Evolutionary conservation across 2,329 filamentous ascomycete species (phyloP).

Genomic region (Fusarium subtropicale): DNA sequence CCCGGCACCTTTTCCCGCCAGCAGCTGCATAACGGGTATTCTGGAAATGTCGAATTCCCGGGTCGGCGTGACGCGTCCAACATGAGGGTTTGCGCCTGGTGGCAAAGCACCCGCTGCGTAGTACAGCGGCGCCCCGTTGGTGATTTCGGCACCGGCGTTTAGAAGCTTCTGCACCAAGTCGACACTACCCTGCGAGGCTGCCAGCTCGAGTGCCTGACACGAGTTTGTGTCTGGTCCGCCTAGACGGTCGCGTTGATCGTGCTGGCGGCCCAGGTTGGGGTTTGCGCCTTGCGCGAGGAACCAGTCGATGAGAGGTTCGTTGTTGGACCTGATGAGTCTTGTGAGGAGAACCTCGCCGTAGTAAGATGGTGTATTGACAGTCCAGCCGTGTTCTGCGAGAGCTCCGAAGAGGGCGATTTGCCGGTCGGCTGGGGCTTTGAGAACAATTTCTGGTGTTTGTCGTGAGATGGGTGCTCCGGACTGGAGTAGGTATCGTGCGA

Average conservation of each 20-base stretch:
- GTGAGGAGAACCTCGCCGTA: slow-evolving; percentile 24
- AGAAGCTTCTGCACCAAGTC: slow-evolving; percentile 30
- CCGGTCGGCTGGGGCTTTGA: slow-evolving; percentile 11
- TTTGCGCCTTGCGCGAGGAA: slow-evolving; percentile 38
- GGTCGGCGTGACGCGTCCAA: background rate
- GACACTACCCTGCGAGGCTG: slow-evolving; percentile 6
- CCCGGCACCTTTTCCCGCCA: slow-evolving; percentile 26
- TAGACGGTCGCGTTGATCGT: background rate
- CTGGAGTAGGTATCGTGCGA: slow-evolving; percentile 12
- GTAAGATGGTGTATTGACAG: slow-evolving; percentile 6
- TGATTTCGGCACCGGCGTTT: slow-evolving; percentile 22
- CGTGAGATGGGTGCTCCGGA: slow-evolving; percentile 29
- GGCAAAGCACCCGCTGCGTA: slow-evolving; percentile 26
- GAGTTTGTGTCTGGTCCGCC: slow-evolving; percentile 12
- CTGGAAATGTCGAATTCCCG: slow-evolving; percentile 18
- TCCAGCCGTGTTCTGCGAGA: slow-evolving; percentile 30
- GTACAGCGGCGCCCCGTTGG: slow-evolving; percentile 34
- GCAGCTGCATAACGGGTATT: slow-evolving; percentile 32
- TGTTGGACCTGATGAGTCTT: background rate
- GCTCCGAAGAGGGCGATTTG: slow-evolving; percentile 27
- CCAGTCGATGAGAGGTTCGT: slow-evolving; percentile 30
- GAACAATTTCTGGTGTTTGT: slow-evolving; percentile 4
- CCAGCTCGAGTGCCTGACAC: slow-evolving; percentile 18
- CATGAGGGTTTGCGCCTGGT: background rate
- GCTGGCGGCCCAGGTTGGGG: slow-evolving; percentile 34